A percentile compares a stretch with the other conserved stretches of the same genome.
These are phyloP conservation scores for Verticillium klebahnii DNA, from an alignment of 2,329 filamentous ascomycete species.

Conservation along the genomic window DNA sequence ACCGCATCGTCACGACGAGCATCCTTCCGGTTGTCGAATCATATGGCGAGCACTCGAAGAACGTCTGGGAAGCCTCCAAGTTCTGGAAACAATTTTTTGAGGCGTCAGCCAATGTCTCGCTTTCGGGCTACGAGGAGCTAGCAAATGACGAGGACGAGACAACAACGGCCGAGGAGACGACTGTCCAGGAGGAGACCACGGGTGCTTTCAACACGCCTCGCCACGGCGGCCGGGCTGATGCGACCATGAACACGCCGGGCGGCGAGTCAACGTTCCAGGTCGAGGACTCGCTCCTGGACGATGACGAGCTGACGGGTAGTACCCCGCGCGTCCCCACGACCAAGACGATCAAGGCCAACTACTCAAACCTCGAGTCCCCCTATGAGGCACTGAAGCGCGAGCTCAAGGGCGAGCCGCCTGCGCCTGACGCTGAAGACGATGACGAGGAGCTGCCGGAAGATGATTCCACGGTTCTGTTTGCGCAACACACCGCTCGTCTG, in stretches of 20 bases:
- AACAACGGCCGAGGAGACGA: conserved; percentile 43
- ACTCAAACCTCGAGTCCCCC: conserved; percentile 67
- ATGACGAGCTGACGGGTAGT: conserved; percentile 61
- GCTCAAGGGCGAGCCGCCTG: conserved; percentile 40
- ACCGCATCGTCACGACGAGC: conserved; percentile 90
- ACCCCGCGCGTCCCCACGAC: conserved; percentile 58
- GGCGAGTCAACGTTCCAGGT: conserved; percentile 31
- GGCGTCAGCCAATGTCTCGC: conserved; percentile 92
- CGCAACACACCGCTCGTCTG: conserved; percentile 48
- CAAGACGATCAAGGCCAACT: conserved; percentile 44
- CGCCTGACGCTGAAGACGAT: conserved; percentile 24
- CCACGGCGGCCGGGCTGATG: conserved; percentile 31
- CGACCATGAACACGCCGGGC: conserved; percentile 25
- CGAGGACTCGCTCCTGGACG: conserved; percentile 67
- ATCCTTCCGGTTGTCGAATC: conserved; percentile 92
- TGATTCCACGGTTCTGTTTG: conserved; percentile 45
- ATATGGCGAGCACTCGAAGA: conserved; percentile 87
- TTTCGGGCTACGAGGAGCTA: conserved; percentile 88
- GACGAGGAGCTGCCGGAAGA: conserved; percentile 29
- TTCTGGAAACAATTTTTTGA: conserved; percentile 99
- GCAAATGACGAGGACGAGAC: conserved; percentile 58
- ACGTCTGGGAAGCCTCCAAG: conserved; percentile 97
- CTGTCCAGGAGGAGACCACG: conserved; percentile 52
- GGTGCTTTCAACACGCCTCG: conserved; percentile 34
- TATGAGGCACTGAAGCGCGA: conserved; percentile 71